These are phyloP conservation scores for Thymus quinquecostatus DNA, from an alignment of 257 asterid genomes.

Conservation along the genomic window DNA sequence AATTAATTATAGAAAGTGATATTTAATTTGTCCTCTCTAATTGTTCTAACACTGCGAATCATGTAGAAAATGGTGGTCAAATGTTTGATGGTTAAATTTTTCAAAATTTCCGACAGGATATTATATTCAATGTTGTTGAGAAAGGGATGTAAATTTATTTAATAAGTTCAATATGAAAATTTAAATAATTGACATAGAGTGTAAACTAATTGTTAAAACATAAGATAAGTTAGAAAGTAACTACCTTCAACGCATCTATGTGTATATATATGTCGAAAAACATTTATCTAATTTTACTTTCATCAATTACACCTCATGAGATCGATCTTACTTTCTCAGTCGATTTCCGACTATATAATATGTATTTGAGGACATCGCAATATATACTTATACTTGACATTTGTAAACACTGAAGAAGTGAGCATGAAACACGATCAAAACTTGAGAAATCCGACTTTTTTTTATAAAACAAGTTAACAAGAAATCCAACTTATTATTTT, in stretches of 20 bases:
- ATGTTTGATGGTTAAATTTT: not conserved
- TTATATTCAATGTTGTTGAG: constrained; percentile 13
- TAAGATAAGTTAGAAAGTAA: not conserved
- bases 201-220: not conserved
- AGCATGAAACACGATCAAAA: too few species aligned
- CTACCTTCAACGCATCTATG: not conserved
- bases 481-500: too few species aligned
- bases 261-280: too few species aligned
- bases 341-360: too few species aligned
- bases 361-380: too few species aligned
- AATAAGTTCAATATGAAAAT: not conserved
- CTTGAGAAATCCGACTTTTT: too few species aligned
- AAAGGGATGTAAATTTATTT: constrained; percentile 10
- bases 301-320: too few species aligned
- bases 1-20: not conserved
- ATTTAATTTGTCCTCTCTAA: constrained; percentile 28
- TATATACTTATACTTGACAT: too few species aligned
- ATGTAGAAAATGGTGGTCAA: constrained; percentile 14
- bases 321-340: too few species aligned
- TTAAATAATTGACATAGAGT: not conserved
- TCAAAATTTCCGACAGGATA: not conserved
- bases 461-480: too few species aligned
- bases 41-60: not conserved
- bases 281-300: too few species aligned
- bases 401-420: too few species aligned